phyloP scores from a whole-genome alignment of 164 flowering plant species.

The Sedum album region DNA sequence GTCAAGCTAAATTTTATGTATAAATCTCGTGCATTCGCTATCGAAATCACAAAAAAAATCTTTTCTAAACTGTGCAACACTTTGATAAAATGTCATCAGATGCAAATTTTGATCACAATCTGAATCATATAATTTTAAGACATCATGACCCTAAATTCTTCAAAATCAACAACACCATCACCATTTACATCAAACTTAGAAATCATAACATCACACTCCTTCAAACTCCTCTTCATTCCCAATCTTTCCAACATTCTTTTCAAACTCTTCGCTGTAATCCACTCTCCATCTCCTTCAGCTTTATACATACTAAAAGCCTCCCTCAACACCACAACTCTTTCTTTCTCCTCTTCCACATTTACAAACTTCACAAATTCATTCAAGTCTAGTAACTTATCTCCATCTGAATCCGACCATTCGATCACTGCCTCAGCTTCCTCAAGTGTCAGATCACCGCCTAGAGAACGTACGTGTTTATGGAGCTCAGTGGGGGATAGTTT shows the following conservation, averaged over 20 bases:
- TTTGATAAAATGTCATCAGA: no score
- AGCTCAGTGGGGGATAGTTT: conserved; percentile 32
- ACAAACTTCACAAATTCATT: conserved; percentile 31
- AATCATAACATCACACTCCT: conserved; percentile 34
- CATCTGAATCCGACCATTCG: conserved; percentile 21
- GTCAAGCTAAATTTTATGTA: no score
- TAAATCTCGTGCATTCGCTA: no score
- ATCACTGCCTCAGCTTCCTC: conserved; percentile 27
- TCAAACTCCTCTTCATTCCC: conserved; percentile 21
- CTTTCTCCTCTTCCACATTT: conserved; percentile 29
- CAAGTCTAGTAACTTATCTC: conserved; percentile 27
- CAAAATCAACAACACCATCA: conserved; percentile 46
- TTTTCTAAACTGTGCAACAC: no score
- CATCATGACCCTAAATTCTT: conserved; percentile 50
- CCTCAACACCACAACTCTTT: conserved; percentile 24
- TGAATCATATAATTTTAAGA: not conserved
- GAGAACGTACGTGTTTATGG: conserved; percentile 12
- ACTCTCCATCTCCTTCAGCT: conserved; percentile 21
- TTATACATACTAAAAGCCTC: conserved; percentile 40
- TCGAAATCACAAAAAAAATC: no score
- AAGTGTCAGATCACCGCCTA: conserved; percentile 20
- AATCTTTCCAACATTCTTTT: conserved; percentile 30
- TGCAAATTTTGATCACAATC: no score
- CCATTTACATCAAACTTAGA: conserved; percentile 39
- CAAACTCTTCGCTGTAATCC: conserved; percentile 34